Base-by-base conservation (phyloP, 495 filamentous ascomycete genomes). In the Aspergillus diversus region DNA sequence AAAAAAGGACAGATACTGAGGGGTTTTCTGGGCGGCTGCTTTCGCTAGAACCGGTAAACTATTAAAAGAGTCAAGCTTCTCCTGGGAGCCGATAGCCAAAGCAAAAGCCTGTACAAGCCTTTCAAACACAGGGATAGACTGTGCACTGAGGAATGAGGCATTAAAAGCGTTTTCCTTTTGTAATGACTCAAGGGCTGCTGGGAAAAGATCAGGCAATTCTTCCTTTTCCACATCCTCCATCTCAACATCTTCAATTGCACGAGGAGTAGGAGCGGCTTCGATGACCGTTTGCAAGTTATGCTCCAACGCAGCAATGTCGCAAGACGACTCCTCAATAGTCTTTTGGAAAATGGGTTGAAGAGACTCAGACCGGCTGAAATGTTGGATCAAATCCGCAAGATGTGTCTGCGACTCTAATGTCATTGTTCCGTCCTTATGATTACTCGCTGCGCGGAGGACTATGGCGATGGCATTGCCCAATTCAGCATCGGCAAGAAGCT, bases 1-100 rank as follows among this genome's bases (percentile, higher is more conserved):
- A 59, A 93, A 88, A 71, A 97, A 94, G 5, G 88, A 90, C 68
- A 93, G 71, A 59, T 89, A 90, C 43, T 92, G 83, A 8, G 88
- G 83, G 3, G 86, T 81, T 52, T 85, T 80, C 15, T 80, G 73
- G 0, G 85, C 87, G 31, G 78, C 69, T 6, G 81, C 65, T 51
- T 82, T 86, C 35, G 81, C 80, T 33, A 93, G 79, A 43, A 89
- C 76, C 15, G 84, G 80, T 7, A 87, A 70, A 13, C 81, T 75
- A 47, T 85, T 79, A 64, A 96, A 89, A 34, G 73, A 69, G 11
- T 83, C 73, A 3, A 92, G 66, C 51, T 81, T 76, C 4, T 73
- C 68, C 1, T 81, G 68, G 15, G 82, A 83, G 3, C 81, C 73
- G 51, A 81, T 80, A 11, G 85, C 83, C 32, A 84, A 72, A 5